Evolutionary conservation across 1,284 basidiomycete species (phyloP), one percentile per base, ranked within the genome.

Genomic region (Anthracocystis walkeri): DNA sequence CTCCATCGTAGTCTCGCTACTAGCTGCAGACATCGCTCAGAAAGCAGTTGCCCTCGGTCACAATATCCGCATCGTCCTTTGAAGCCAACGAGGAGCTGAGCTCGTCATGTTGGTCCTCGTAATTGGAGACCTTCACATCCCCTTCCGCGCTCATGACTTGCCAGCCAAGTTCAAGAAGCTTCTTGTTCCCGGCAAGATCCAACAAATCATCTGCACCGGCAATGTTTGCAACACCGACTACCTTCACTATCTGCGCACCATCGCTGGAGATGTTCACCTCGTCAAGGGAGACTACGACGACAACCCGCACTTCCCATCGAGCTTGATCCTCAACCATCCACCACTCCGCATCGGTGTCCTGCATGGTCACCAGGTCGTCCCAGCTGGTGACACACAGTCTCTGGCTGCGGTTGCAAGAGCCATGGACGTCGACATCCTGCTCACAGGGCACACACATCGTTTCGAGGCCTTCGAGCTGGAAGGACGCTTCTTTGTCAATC

Each of bases 161-260:
- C 95, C 96, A 0, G 88, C 90, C 21, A 98, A 98, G 87, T 99
- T 99, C 88, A 96, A 96, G 87, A 97, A 98, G 85, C 91, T 99
- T 0, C 89, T 99, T 0, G 94, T 89, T 7, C 87, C 96, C 11
- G 96, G 97, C 40, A 99, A 99, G 87, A 99, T 99, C 44, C 93
- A 96, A 75, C 96, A 99, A 86, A 97, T 99, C 72, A 89, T 99
- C 35, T 97, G 95, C 85, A 99, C 96, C 0, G 97, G 96, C 52
- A 99, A 99, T 84, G 92, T 98, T 14, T 97, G 94, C 85, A 97
- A 99, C 87, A 91, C 92, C 80, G 96, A 97, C 87, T 99, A 96
- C 12, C 94, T 92, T 83, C 96, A 98, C 82, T 99, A 97, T 87
- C 88, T 99, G n/a, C 89, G 94, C 63, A 94, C 93, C n/a, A 92